These are phyloP conservation scores for Nymphaea thermarum DNA, from an alignment of 164 flowering plant genomes.

Conservation along the genomic window DNA sequence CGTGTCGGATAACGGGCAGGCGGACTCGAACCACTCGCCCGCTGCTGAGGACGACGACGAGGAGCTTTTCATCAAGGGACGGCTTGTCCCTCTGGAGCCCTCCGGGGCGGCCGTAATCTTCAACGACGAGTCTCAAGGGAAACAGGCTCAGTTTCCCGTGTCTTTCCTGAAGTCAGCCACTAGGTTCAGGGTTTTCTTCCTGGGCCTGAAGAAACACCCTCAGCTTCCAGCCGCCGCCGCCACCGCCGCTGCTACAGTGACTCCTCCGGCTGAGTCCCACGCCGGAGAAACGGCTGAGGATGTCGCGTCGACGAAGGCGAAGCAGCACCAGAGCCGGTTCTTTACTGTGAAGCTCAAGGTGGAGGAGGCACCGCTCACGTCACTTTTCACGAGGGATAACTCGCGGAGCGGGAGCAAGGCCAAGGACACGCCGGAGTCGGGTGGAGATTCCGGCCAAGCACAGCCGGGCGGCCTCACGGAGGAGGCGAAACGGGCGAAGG, in stretches of 20 bases:
- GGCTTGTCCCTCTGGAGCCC: conserved; percentile 41
- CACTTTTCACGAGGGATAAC: conserved; percentile 53
- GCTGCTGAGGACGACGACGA: conserved; percentile 50
- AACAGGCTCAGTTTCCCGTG: conserved; percentile 23
- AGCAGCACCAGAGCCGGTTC: conserved; percentile 17
- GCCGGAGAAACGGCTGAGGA: conserved; percentile 10
- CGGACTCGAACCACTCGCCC: conserved; percentile 21
- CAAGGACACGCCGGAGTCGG: conserved; percentile 10
- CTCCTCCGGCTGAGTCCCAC: neutral
- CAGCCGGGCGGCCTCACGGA: neutral
- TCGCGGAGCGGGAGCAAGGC: conserved; percentile 16
- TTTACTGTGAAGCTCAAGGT: conserved; percentile 67
- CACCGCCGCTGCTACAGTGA: neutral
- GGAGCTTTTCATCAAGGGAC: conserved; percentile 53
- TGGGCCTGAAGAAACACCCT: conserved; percentile 41
- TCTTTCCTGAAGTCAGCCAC: conserved; percentile 40
- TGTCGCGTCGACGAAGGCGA: conserved; percentile 1
- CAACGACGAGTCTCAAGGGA: neutral
- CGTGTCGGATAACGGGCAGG: conserved; percentile 22
- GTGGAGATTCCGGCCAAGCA: conserved; percentile 1
- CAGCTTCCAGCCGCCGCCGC: conserved; percentile 9
- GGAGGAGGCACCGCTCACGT: conserved; percentile 60
- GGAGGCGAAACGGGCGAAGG: conserved; percentile 38
- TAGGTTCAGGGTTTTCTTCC: conserved; percentile 55
- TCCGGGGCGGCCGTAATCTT: conserved; percentile 2